Evolutionary conservation across 257 asterid species (phyloP).

Genomic region (Avicennia marina): DNA sequence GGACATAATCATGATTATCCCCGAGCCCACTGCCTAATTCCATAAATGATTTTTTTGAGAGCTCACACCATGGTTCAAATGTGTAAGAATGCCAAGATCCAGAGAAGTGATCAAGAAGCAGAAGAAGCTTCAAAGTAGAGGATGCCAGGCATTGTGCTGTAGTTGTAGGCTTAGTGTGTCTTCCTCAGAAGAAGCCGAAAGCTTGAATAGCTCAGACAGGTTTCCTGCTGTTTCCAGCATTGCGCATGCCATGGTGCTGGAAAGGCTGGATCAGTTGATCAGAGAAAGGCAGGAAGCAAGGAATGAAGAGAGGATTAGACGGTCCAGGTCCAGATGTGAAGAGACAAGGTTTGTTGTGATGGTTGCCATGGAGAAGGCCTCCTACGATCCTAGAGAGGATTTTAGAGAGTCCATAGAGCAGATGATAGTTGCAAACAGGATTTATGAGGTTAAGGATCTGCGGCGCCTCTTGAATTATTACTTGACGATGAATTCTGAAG

Average conservation of each 20-base stretch:
- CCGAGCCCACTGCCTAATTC: constrained; percentile 35
- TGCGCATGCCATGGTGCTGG: constrained; percentile 87
- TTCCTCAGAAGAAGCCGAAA: constrained; percentile 55
- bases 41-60: no score
- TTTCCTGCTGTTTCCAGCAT: constrained; percentile 55
- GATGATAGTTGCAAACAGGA: constrained; percentile 53
- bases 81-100: constrained; percentile 47
- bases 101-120: constrained; percentile 35
- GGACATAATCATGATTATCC: constrained; percentile 52
- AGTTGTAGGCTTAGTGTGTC: constrained; percentile 67
- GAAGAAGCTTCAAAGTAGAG: constrained; percentile 34
- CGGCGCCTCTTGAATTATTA: constrained; percentile 59
- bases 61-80: no score
- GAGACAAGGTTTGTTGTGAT: constrained; percentile 56
- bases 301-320: constrained; percentile 11
- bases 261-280: no score
- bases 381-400: constrained; percentile 71
- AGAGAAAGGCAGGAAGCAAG: constrained; percentile 39
- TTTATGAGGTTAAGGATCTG: constrained; percentile 53
- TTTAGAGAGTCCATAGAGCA: constrained; percentile 67
- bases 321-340: constrained; percentile 26
- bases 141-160: constrained; percentile 67
- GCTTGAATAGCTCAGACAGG: constrained; percentile 35
- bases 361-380: constrained; percentile 75
- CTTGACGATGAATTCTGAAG: constrained; percentile 65